phyloP scores from a whole-genome alignment of 169 alveolate species.

The Babesia caballi region DNA sequence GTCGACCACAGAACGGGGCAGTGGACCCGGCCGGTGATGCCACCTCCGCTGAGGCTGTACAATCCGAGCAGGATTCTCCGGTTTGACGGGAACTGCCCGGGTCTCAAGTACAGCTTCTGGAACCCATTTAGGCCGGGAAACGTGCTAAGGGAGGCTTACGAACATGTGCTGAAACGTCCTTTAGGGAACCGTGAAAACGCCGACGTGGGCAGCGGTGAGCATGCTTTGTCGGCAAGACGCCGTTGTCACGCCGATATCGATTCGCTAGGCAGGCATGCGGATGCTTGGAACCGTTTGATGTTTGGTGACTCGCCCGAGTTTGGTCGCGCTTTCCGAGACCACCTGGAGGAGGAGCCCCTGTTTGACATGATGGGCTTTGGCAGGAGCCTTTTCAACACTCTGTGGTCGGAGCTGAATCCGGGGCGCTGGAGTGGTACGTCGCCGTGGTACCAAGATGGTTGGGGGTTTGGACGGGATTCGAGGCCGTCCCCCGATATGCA shows the following conservation, averaged over 20 bases:
- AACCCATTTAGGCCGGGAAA: constrained; percentile 13
- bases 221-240: background rate
- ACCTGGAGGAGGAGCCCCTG: background rate
- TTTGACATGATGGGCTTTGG: background rate
- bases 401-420: background rate
- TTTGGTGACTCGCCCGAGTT: background rate
- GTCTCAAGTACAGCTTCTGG: constrained; percentile 3
- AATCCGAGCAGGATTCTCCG: constrained; percentile 25
- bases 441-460: background rate
- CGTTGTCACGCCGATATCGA: background rate
- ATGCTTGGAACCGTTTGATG: background rate
- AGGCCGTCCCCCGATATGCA: background rate
- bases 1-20: background rate
- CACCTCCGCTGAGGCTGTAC: constrained; percentile 23
- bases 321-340: background rate
- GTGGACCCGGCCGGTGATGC: background rate
- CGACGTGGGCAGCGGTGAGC: background rate
- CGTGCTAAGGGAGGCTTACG: constrained; percentile 11
- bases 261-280: background rate
- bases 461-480: background rate
- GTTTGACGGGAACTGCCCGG: background rate
- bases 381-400: background rate
- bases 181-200: background rate
- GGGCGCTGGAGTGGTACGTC: background rate
- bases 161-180: background rate